These are phyloP conservation scores for Turnera subulata DNA, from an alignment of 345 rosid species.

Conservation along the genomic window DNA sequence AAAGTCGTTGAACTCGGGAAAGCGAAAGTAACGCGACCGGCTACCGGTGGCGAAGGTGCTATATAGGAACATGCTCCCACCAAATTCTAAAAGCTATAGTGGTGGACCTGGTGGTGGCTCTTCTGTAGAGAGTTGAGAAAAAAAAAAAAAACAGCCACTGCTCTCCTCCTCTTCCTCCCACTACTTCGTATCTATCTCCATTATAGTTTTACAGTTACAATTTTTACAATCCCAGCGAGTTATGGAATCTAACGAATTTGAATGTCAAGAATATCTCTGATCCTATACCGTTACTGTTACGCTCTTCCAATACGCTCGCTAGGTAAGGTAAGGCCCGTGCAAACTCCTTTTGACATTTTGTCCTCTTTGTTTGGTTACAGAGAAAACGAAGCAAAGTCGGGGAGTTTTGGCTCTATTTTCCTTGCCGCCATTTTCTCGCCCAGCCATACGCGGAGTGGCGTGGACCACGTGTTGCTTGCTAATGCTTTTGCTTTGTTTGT, in stretches of 20 bases:
- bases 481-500: too few relatives aligned
- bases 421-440: neutral
- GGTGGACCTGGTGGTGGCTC: neutral
- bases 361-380: neutral
- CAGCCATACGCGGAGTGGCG: too few relatives aligned
- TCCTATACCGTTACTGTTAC: neutral
- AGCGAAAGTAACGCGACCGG: slow-evolving; percentile 9
- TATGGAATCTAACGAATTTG: slow-evolving; percentile 52
- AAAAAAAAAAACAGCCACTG: slow-evolving; percentile 10
- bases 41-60: slow-evolving; percentile 18
- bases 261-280: slow-evolving; percentile 20
- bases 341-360: neutral
- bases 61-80: neutral
- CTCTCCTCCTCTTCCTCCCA: neutral
- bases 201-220: too few relatives aligned
- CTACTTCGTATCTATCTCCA: neutral
- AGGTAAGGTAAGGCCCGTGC: neutral
- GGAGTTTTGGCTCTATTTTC: neutral
- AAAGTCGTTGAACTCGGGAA: neutral
- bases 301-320: neutral
- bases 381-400: neutral
- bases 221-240: neutral
- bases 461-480: too few relatives aligned
- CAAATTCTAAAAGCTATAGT: too few relatives aligned
- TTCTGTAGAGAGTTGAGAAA: slow-evolving; percentile 5